These are phyloP conservation scores for Cetradonia linearis DNA, from an alignment of 495 filamentous ascomycete species.

Conservation along the genomic window DNA sequence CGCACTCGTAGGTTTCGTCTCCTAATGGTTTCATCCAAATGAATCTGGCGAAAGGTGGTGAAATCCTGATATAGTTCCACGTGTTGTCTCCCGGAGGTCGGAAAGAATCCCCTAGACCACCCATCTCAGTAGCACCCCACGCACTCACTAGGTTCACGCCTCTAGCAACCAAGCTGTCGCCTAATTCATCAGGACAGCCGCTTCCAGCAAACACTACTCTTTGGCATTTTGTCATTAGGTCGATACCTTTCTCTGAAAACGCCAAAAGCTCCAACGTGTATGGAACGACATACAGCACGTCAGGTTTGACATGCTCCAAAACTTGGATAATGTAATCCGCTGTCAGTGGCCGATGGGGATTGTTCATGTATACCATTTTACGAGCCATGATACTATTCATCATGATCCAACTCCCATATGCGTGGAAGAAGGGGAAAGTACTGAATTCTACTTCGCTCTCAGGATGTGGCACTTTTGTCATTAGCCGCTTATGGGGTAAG, in stretches of 20 bases:
- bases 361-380: slow-evolving; percentile 42
- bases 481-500: slow-evolving; percentile 33
- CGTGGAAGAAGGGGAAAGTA: slow-evolving; percentile 47
- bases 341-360: slow-evolving; percentile 45
- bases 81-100: slow-evolving; percentile 38
- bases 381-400: slow-evolving; percentile 36
- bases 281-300: slow-evolving; percentile 46
- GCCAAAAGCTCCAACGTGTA: slow-evolving; percentile 47
- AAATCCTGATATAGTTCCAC: slow-evolving; percentile 46
- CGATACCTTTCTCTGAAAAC: slow-evolving; percentile 39
- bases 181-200: slow-evolving; percentile 48
- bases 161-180: slow-evolving; percentile 39
- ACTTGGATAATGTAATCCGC: slow-evolving; percentile 37
- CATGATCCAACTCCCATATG: slow-evolving; percentile 19
- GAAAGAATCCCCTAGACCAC: slow-evolving; percentile 36
- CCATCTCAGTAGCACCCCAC: slow-evolving; percentile 49
- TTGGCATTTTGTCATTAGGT: slow-evolving; percentile 36
- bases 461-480: slow-evolving; percentile 32
- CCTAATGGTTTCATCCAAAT: slow-evolving; percentile 43
- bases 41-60: slow-evolving; percentile 37
- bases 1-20: slow-evolving; percentile 40
- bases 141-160: slow-evolving; percentile 41
- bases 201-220: slow-evolving; percentile 44
- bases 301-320: slow-evolving; percentile 37
- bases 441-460: slow-evolving; percentile 41